Evolutionary conservation across 1,139 yeast genomes (phyloP).

Genomic region (Scheffersomyces cryptocercus): DNA sequence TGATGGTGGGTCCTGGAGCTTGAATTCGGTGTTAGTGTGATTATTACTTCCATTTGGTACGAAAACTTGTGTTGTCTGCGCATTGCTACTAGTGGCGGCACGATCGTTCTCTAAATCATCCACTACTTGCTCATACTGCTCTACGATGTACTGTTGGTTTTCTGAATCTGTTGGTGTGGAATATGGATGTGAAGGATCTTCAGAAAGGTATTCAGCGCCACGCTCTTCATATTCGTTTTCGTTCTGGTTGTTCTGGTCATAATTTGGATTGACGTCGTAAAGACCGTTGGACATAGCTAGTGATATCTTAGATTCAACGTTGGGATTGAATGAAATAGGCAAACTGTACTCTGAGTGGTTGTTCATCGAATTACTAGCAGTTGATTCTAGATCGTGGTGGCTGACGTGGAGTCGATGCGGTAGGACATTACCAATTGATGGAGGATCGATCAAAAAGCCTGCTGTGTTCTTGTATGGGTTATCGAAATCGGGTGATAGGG

Average conservation of each 20-base stretch:
- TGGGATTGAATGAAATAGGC: constrained; percentile 3
- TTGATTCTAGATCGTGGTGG: background rate
- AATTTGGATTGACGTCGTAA: constrained; percentile 15
- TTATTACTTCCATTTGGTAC: background rate
- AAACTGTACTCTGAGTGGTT: constrained; percentile 1
- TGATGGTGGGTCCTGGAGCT: constrained; percentile 28
- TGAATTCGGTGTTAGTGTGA: constrained; percentile 11
- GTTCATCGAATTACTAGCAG: constrained; percentile 3
- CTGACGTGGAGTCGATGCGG: background rate
- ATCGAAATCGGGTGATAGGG: constrained; percentile 1
- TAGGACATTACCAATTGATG: background rate
- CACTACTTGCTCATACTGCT: background rate
- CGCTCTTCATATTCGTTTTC: background rate
- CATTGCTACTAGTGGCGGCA: too few relatives aligned
- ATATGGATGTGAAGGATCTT: background rate
- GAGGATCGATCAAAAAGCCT: background rate
- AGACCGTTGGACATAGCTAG: constrained; percentile 15
- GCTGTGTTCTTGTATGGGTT: constrained; percentile 1
- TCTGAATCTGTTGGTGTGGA: background rate
- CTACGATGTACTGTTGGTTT: background rate
- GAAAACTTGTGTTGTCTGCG: background rate
- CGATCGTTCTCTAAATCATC: too few relatives aligned
- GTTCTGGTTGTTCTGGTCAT: background rate
- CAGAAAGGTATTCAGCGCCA: background rate
- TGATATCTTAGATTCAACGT: constrained; percentile 13